Conservation (phyloP, 139 green algal genomes). For the Spirogloea muscicola region DNA sequence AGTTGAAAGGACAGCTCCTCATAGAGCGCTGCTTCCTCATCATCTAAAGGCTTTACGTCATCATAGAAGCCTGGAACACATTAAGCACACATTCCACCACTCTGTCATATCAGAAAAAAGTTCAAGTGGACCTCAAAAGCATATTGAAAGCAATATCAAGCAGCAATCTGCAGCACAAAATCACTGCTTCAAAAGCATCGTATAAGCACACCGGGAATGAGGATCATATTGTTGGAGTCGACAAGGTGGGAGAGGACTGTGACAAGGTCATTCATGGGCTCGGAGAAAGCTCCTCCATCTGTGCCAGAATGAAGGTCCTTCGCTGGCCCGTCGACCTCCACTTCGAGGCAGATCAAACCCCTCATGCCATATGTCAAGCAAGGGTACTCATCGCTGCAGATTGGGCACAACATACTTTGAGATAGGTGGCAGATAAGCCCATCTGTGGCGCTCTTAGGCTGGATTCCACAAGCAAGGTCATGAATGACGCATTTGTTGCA, state of each 20-base stretch:
- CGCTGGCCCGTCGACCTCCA: conserved; percentile 68
- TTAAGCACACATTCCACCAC: no score
- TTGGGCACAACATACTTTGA: no score
- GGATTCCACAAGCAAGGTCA: no score
- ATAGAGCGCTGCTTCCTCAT: conserved; percentile 17
- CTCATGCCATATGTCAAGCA: conserved; percentile 97
- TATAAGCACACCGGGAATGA: conserved; percentile 41
- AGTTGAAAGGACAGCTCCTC: conserved; percentile 55
- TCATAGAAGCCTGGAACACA: conserved; percentile 76
- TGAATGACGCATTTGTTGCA: no score
- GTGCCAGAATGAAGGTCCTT: conserved; percentile 91
- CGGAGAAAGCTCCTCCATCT: conserved; percentile 87
- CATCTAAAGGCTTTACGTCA: conserved; percentile 54
- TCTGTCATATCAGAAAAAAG: no score
- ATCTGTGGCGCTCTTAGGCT: no score
- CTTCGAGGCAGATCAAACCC: conserved; percentile 67
- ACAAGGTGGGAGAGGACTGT: conserved; percentile 63
- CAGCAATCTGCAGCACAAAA: conserved; percentile 25
- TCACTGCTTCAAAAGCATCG: no score
- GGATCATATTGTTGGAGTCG: conserved; percentile 46
- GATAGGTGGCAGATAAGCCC: no score
- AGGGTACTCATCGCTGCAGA: conserved; percentile 70
- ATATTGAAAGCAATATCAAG: no score
- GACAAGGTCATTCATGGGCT: conserved; percentile 86
- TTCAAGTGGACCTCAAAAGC: no score